Conservation (phyloP, 257 asterid species). For the Primulina tabacum region DNA sequence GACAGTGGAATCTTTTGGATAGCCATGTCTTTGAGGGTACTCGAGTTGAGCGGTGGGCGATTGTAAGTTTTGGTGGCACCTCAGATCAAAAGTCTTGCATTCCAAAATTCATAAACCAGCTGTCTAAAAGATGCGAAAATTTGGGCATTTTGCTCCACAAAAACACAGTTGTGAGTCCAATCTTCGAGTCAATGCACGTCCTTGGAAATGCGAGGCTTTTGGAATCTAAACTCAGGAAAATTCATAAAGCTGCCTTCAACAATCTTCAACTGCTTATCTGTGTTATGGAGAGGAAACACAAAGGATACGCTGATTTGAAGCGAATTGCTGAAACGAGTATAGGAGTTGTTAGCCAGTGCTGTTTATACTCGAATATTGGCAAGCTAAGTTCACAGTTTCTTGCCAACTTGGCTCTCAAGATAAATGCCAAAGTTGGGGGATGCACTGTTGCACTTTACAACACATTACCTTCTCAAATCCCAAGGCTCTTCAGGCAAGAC, state of each 20-base stretch:
- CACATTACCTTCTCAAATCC: conserved; percentile 69
- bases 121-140: conserved; percentile 71
- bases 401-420: conserved; percentile 87
- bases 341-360: conserved; percentile 85
- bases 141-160: conserved; percentile 70
- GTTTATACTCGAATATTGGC: conserved; percentile 68
- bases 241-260: conserved; percentile 51
- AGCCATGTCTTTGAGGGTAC: conserved; percentile 94
- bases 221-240: conserved; percentile 68
- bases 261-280: conserved; percentile 84
- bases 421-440: conserved; percentile 94
- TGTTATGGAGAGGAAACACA: conserved; percentile 94
- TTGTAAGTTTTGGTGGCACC: conserved; percentile 81
- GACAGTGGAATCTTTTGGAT: conserved; percentile 89
- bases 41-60: conserved; percentile 71
- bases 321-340: conserved; percentile 81
- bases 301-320: conserved; percentile 89
- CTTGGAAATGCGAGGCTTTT: conserved; percentile 66
- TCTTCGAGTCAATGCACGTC: conserved; percentile 80
- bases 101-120: conserved; percentile 65
- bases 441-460: conserved; percentile 80
- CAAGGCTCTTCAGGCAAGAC: conserved; percentile 59
- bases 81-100: conserved; percentile 61
- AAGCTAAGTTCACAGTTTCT: conserved; percentile 70
- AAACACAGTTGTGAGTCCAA: conserved; percentile 51